Base-by-base conservation (phyloP, 768 basidiomycete species). In the Amanita rubescens region DNA sequence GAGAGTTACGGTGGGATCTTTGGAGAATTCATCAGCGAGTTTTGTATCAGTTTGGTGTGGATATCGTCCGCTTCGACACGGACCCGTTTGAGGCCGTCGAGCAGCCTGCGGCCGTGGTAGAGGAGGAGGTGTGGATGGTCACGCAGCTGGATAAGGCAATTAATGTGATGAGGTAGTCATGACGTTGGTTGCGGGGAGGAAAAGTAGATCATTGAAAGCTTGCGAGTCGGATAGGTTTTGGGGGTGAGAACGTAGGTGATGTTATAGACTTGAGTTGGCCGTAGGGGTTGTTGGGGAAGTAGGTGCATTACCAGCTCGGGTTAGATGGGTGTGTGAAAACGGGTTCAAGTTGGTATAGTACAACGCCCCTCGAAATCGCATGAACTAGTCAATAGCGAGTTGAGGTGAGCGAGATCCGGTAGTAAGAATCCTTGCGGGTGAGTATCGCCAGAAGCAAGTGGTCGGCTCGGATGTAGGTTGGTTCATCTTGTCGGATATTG, bases 111-210 rank as follows among this genome's bases (percentile, higher is more conserved):
- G 0, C 94, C 91, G 65, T 96, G 90, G 65, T 94, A 93, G 17
- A 98, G n/a, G n/a, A 71, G n/a, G 76, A 43, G 0, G 94, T 94
- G 68, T 97, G 94, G 3, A 93, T 84, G 56, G 97, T 79, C 43
- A 94, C 82, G 51, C 87, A 88, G 1, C 92, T 91, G 35, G 84
- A 76, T 20, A 94, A 74, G 9, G 87, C 81, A 63, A n/a, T n/a
- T n/a, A 96, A 92, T 0, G 90, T 85, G 52, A 95, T 72, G 48
- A 91, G 80, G 74, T 95, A 97, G 90, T 88, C 74, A 93, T 84
- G 37, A 86, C 81, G 68, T 88, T 95, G 1, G 91, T 85, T 6
- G 90, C 87, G 1, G 94, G 90, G 25, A 98, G 78, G 73, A 87
- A 97, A 44, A 96, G 75, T 0, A 91, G 94, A 3, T 71, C 71